Percentiles rank a stretch among this genome's conserved stretches.
phyloP scores from a whole-genome alignment of 225 moss, liverwort and hornwort genomes.

The Ulota crispa region DNA sequence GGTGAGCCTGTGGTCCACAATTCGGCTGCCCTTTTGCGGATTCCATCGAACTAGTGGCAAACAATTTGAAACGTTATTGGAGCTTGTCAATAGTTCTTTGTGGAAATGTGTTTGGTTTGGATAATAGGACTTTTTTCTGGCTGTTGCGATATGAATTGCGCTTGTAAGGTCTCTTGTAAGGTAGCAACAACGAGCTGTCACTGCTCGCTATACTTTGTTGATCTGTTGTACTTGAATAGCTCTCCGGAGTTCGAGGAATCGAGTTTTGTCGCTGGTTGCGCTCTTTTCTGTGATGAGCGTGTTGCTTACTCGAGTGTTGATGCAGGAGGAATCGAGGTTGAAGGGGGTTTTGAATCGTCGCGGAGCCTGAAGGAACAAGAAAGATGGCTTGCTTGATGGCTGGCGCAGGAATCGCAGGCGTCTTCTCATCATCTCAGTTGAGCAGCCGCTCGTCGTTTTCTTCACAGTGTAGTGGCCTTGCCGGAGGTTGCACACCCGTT shows the following conservation, averaged over 20 bases:
- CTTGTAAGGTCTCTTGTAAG: neutral
- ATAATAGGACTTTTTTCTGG: neutral
- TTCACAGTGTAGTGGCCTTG: constrained; percentile 8
- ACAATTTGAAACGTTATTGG: neutral
- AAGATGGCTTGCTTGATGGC: constrained; percentile 41
- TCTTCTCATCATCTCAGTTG: constrained; percentile 20
- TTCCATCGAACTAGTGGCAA: neutral
- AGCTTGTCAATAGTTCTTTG: neutral
- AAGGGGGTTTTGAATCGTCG: neutral
- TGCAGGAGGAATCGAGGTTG: constrained; percentile 12
- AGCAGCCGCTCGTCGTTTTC: constrained; percentile 34
- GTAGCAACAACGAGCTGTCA: neutral
- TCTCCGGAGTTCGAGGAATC: neutral
- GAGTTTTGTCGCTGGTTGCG: neutral
- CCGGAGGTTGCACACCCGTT: neutral
- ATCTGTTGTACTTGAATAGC: neutral
- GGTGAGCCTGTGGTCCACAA: neutral
- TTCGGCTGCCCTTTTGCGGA: neutral
- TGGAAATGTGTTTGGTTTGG: neutral
- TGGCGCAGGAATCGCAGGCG: constrained; percentile 22
- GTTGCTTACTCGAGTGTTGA: neutral
- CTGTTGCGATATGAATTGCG: neutral
- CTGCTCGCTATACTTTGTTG: neutral
- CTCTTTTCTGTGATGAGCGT: neutral
- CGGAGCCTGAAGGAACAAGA: neutral